Evolutionary conservation across 768 basidiomycete genomes (phyloP).

Genomic region (Russula emetica): DNA sequence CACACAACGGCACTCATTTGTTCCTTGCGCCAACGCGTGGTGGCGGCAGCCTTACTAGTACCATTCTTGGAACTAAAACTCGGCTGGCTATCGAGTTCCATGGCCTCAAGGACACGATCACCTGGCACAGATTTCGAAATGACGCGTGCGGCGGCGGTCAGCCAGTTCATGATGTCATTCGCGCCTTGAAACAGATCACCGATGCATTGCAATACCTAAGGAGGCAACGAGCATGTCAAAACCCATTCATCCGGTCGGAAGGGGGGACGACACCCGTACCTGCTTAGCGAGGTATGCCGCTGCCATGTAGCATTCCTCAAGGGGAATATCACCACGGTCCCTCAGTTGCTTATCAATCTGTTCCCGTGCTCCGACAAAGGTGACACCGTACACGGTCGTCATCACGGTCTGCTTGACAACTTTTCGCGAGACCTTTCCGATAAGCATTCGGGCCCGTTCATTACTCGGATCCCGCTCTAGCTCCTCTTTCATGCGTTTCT

Average conservation of each 20-base stretch:
- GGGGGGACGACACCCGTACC: slow-evolving; percentile 37
- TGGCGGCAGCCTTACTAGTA: slow-evolving; percentile 24
- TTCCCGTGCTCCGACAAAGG: slow-evolving; percentile 88
- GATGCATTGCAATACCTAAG: slow-evolving; percentile 69
- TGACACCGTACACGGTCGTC: slow-evolving; percentile 99
- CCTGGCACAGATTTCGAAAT: slow-evolving; percentile 83
- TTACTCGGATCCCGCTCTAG: slow-evolving; percentile 38
- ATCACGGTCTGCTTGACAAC: slow-evolving; percentile 99
- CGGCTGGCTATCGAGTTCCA: slow-evolving; percentile 31
- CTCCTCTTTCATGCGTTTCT: slow-evolving; percentile 58
- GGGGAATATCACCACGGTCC: slow-evolving; percentile 65
- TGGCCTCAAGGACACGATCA: slow-evolving; percentile 52
- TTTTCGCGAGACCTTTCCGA: slow-evolving; percentile 82
- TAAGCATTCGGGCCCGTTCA: slow-evolving; percentile 53
- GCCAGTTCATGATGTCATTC: slow-evolving; percentile 86
- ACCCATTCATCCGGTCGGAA: background rate
- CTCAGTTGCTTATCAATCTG: slow-evolving; percentile 89
- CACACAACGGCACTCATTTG: slow-evolving; percentile 95
- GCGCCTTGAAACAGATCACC: slow-evolving; percentile 94
- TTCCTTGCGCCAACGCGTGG: slow-evolving; percentile 62
- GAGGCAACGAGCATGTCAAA: background rate
- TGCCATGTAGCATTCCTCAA: slow-evolving; percentile 68
- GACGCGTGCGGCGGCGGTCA: slow-evolving; percentile 75
- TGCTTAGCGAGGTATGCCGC: slow-evolving; percentile 78
- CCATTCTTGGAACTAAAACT: background rate